A percentile compares a stretch with the other conserved stretches of the same genome.
Evolutionary conservation across 805 yeast genomes (phyloP).

Genomic region (Diddensiella santjacobensis): DNA sequence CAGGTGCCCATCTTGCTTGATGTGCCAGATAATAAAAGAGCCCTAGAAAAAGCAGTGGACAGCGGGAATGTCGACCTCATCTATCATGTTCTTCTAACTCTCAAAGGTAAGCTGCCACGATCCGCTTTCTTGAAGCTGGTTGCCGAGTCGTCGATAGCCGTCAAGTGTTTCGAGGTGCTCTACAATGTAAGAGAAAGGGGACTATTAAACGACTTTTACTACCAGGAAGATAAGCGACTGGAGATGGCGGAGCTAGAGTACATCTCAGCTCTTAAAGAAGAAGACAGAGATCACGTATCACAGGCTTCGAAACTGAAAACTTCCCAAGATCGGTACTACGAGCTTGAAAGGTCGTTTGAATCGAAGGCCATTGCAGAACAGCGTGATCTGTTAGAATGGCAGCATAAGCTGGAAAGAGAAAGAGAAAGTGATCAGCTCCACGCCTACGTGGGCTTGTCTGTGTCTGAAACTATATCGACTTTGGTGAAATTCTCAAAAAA

Average conservation of each 20-base stretch:
- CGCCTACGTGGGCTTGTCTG: conserved; percentile 40
- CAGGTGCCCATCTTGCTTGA: conserved; percentile 62
- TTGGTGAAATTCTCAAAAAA: conserved; percentile 49
- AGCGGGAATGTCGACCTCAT: conserved; percentile 59
- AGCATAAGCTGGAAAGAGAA: conserved; percentile 40
- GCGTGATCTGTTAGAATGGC: conserved; percentile 41
- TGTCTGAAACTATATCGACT: conserved; percentile 46
- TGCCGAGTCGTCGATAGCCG: conserved; percentile 43
- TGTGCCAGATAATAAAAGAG: conserved; percentile 68
- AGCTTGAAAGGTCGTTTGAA: conserved; percentile 37
- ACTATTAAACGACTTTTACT: conserved; percentile 50
- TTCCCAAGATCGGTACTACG: conserved; percentile 33
- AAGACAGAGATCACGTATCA: conserved; percentile 18
- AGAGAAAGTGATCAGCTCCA: conserved; percentile 39
- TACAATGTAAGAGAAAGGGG: conserved; percentile 34
- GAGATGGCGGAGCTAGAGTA: conserved; percentile 46
- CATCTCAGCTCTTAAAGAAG: conserved; percentile 24
- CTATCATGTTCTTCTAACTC: conserved; percentile 50
- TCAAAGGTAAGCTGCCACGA: conserved; percentile 51
- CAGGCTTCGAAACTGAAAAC: conserved; percentile 27
- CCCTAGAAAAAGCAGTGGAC: conserved; percentile 62
- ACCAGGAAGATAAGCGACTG: conserved; percentile 57
- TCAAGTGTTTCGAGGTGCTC: conserved; percentile 39
- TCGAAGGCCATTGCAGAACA: conserved; percentile 44
- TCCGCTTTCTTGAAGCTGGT: conserved; percentile 70